Base-by-base conservation (phyloP, 78 protist genomes). In the Creolimax fragrantissima region DNA sequence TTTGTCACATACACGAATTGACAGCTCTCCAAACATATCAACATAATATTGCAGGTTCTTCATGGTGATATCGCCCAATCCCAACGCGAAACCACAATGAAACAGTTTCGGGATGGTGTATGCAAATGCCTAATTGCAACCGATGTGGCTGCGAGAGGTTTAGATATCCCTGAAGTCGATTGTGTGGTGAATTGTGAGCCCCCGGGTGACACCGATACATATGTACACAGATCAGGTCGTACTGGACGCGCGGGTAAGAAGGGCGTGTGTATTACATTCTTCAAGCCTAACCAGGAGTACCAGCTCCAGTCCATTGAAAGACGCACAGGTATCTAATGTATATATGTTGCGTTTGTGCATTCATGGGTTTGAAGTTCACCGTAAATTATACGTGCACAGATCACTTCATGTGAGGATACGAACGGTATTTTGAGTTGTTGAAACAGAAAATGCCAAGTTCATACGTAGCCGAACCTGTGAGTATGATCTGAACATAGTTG, bases 211-310 rank as follows among this genome's bases (percentile, higher is more conserved):
- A n/a, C 94, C 17, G 96, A 97, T 85, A 93, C 95, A 58, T 99
- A 99, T 94, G 92, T 99, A 41, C 99, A 99, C 88, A 93, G 99
- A 36, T 95, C 96, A 5, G 99, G 99, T 37, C 81, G 99, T 36
- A 98, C 99, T 2, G 99, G 99, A 36, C 95, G 99, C 5, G 99
- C 99, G 2, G 99, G 99, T 36, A 44, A 93, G 4, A 3, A 91
- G 2, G 99, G 99, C 5, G 84, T 74, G 66, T 96, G 99, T 2
- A 88, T 98, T 90, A 91, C 95, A 5, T 2, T 98, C 39, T 97
- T 96, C 67, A 97, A 96, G 41, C 99, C 98, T 93, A 86, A 97
- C 74, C 98, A 98, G 44, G 98, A 58, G 24, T 58, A 58, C 74
- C 74, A 58, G 24, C 39, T 58, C 39, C 11, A 17, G 74, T 32